Conservation (phyloP, 768 basidiomycete genomes). For the Termitomyces sp. region DNA sequence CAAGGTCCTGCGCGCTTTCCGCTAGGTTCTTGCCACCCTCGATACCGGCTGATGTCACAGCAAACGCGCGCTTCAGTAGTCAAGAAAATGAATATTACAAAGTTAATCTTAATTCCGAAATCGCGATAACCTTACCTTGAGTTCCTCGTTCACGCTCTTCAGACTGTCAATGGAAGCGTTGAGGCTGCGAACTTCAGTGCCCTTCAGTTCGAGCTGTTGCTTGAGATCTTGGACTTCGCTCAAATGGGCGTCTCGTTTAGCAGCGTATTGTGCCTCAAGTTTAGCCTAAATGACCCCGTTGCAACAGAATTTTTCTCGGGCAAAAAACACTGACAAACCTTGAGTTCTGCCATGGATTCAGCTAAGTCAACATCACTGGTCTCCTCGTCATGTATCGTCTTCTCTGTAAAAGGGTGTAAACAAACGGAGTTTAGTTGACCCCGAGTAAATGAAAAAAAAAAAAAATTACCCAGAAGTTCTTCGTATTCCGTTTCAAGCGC, state of each 20-base stretch:
- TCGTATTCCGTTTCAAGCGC: constrained; percentile 92
- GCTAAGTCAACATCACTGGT: constrained; percentile 75
- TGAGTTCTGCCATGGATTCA: constrained; percentile 86
- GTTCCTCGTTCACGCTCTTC: constrained; percentile 95
- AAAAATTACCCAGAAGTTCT: constrained; percentile 81
- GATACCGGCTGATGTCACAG: constrained; percentile 94
- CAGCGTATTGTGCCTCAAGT: constrained; percentile 88
- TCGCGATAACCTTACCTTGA: constrained; percentile 60
- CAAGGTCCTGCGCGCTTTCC: constrained; percentile 95
- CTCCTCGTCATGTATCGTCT: constrained; percentile 87
- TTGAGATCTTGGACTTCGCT: constrained; percentile 82
- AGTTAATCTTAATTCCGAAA: constrained; percentile 1
- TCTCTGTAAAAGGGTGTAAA: constrained; percentile 48
- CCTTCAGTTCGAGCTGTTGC: constrained; percentile 82
- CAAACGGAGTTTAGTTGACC: constrained; percentile 6
- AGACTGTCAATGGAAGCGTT: constrained; percentile 87
- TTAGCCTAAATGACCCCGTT: constrained; percentile 56
- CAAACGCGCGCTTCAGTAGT: constrained; percentile 78
- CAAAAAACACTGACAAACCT: constrained; percentile 40
- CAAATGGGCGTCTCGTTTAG: constrained; percentile 85
- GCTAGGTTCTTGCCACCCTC: constrained; percentile 96
- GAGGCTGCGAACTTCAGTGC: constrained; percentile 77
- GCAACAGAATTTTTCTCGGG: constrained; percentile 6
- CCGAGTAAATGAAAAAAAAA: constrained; percentile 1
- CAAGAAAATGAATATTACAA: constrained; percentile 10